Conservation (phyloP, 2,329 filamentous ascomycete species). For the Tolypocladium guangdongense region DNA sequence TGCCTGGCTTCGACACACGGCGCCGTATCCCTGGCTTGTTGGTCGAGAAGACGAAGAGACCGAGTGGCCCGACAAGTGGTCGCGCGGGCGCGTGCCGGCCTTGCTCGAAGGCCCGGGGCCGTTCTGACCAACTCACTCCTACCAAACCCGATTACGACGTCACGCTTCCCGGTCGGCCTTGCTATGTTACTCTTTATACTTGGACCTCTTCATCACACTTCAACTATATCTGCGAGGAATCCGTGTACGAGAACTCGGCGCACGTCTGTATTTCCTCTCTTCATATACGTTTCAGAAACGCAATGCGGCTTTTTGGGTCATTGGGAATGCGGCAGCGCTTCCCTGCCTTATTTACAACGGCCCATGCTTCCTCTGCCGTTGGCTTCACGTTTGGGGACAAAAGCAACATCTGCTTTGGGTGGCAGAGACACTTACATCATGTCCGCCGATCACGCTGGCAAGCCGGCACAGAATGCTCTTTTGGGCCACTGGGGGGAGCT, state of each 20-base stretch:
- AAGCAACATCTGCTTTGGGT: background rate
- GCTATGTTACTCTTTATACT: background rate
- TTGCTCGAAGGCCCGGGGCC: constrained; percentile 11
- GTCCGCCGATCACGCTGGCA: background rate
- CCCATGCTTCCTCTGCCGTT: background rate
- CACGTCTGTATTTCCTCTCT: background rate
- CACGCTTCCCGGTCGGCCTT: background rate
- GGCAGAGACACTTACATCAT: background rate
- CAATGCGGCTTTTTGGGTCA: background rate
- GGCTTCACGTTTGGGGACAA: background rate
- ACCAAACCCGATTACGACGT: background rate
- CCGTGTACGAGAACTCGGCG: background rate
- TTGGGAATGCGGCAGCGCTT: background rate
- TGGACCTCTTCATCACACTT: background rate
- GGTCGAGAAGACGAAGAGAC: constrained; percentile 2
- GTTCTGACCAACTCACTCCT: constrained; percentile 5
- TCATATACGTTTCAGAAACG: constrained; percentile 1
- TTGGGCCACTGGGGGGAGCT: too few species aligned
- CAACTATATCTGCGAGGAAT: background rate
- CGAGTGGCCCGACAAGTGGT: constrained; percentile 1
- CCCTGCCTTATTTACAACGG: background rate
- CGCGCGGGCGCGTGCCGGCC: constrained; percentile 1
- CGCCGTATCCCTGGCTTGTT: background rate
- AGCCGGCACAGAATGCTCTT: background rate
- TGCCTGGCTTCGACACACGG: constrained; percentile 6